phyloP scores from a whole-genome alignment of 2,329 filamentous ascomycete species.

The Westerdykella aurantiaca region DNA sequence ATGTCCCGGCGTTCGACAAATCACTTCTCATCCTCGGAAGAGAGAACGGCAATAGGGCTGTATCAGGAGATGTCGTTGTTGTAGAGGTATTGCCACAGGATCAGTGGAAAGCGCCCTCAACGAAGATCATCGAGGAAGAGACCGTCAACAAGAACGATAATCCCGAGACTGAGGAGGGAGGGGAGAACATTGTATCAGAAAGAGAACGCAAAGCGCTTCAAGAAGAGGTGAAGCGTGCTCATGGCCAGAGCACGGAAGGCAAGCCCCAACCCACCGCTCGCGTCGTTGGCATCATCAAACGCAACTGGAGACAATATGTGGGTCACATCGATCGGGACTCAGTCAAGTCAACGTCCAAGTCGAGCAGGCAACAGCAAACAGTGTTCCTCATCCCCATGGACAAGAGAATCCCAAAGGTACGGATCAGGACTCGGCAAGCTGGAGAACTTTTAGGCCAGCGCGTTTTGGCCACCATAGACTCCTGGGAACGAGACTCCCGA shows the following conservation, averaged over 20 bases:
- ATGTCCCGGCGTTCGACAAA: slow-evolving; percentile 85
- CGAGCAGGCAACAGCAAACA: slow-evolving; percentile 79
- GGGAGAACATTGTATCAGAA: slow-evolving; percentile 71
- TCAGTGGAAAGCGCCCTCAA: slow-evolving; percentile 94
- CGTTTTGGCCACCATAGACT: slow-evolving; percentile 86
- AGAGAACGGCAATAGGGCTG: slow-evolving; percentile 91
- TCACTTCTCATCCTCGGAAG: slow-evolving; percentile 80
- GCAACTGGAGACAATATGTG: slow-evolving; percentile 97
- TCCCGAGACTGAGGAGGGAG: slow-evolving; percentile 67
- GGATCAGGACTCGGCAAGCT: slow-evolving; percentile 84
- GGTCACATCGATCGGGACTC: slow-evolving; percentile 89
- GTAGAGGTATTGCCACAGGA: slow-evolving; percentile 89
- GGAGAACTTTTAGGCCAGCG: slow-evolving; percentile 85
- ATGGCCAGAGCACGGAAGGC: slow-evolving; percentile 69
- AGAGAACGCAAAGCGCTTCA: slow-evolving; percentile 81
- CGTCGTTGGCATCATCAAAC: slow-evolving; percentile 86
- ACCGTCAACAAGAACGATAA: slow-evolving; percentile 89
- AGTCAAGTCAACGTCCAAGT: slow-evolving; percentile 64
- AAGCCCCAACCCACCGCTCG: slow-evolving; percentile 83
- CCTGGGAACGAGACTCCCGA: slow-evolving; percentile 88
- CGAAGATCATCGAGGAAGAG: slow-evolving; percentile 93
- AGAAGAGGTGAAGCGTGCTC: slow-evolving; percentile 82
- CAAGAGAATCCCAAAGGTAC: slow-evolving; percentile 93
- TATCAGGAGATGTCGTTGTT: slow-evolving; percentile 88
- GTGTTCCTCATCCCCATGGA: slow-evolving; percentile 98